These are phyloP conservation scores for Kwoniella newhampshirensis DNA, from an alignment of 768 basidiomycete species.

Conservation along the genomic window DNA sequence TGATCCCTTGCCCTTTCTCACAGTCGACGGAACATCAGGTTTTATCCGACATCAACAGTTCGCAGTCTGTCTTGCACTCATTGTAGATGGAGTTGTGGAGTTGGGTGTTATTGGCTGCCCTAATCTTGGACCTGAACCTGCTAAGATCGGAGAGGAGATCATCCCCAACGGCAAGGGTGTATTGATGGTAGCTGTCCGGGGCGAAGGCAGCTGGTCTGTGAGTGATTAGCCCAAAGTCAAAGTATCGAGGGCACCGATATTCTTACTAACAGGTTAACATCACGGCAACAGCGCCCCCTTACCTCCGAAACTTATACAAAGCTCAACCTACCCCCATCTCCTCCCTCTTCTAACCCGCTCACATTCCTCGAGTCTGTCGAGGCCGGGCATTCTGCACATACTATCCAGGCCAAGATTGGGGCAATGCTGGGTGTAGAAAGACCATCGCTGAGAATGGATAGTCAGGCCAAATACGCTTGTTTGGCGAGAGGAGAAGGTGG, in stretches of 20 bases:
- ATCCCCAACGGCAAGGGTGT: conserved; percentile 62
- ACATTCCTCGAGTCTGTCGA: conserved; percentile 88
- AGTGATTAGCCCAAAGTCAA: no score
- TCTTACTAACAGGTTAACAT: no score
- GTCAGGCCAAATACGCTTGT: conserved; percentile 90
- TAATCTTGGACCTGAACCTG: conserved; percentile 65
- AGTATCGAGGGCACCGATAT: no score
- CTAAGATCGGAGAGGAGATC: conserved; percentile 60
- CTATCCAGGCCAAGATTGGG: conserved; percentile 74
- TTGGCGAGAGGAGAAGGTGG: conserved; percentile 81
- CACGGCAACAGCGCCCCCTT: conserved; percentile 65
- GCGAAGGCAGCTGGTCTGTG: conserved; percentile 63
- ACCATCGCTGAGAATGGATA: conserved; percentile 80
- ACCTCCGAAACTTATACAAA: conserved; percentile 58
- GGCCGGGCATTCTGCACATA: conserved; percentile 84
- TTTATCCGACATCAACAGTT: conserved; percentile 91
- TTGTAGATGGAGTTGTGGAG: conserved; percentile 73
- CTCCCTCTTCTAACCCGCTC: conserved; percentile 58
- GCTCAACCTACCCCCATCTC: conserved; percentile 58
- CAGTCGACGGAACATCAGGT: conserved; percentile 91
- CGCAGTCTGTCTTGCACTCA: conserved; percentile 83
- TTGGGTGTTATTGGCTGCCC: conserved; percentile 90
- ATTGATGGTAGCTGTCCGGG: conserved; percentile 81
- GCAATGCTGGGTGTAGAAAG: conserved; percentile 65
- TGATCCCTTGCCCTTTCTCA: conserved; percentile 60